phyloP scores from a whole-genome alignment of 2,329 filamentous ascomycete genomes.

The Fusarium sp. region DNA sequence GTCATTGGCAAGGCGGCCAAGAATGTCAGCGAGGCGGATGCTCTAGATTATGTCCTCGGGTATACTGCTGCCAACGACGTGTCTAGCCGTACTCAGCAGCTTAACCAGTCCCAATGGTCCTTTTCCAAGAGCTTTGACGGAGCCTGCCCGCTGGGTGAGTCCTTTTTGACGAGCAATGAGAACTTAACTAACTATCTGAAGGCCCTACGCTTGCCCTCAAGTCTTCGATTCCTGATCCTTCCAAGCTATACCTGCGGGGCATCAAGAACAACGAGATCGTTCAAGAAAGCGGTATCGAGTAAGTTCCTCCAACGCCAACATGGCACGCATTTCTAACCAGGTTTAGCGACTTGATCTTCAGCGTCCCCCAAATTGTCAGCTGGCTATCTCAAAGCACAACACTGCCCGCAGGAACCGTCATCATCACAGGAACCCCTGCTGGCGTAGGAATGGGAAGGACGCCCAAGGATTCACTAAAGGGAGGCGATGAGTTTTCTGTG shows the following conservation, averaged over 20 bases:
- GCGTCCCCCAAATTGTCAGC: constrained; percentile 67
- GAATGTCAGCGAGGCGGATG: constrained; percentile 68
- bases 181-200: constrained; percentile 12
- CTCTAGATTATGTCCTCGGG: constrained; percentile 70
- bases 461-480: constrained; percentile 73
- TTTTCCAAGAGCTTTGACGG: constrained; percentile 71
- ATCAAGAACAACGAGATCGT: constrained; percentile 63
- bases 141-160: constrained; percentile 59
- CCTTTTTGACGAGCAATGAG: background rate
- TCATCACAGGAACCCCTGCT: constrained; percentile 75
- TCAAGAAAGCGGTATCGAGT: constrained; percentile 40
- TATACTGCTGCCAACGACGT: constrained; percentile 75
- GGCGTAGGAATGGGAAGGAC: constrained; percentile 78
- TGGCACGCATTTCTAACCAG: background rate
- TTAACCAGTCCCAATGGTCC: constrained; percentile 45
- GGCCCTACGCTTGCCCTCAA: constrained; percentile 76
- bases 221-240: constrained; percentile 67
- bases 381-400: constrained; percentile 72
- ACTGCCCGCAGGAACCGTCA: constrained; percentile 70
- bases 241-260: constrained; percentile 65
- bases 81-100: constrained; percentile 52
- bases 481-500: constrained; percentile 68
- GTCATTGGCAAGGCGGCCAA: constrained; percentile 63
- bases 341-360: constrained; percentile 70
- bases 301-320: constrained; percentile 21